Evolutionary conservation across 2,329 filamentous ascomycete genomes (phyloP).

Genomic region (Seiridium cupressi): DNA sequence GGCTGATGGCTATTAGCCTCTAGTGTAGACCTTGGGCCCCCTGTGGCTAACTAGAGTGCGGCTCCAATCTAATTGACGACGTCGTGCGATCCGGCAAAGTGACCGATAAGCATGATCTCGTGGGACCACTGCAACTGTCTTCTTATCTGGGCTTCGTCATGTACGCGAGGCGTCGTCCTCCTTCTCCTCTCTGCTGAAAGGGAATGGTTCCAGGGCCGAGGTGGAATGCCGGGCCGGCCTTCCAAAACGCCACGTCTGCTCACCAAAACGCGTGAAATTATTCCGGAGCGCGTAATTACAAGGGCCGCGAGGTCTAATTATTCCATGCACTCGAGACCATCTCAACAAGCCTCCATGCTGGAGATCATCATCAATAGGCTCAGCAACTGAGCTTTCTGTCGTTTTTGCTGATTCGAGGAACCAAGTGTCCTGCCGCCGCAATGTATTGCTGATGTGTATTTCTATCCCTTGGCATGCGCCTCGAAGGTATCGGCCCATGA

Average conservation of each 20-base stretch:
- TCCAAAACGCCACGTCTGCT: neutral
- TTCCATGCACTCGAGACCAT: neutral
- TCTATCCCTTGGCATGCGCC: too few relatives aligned
- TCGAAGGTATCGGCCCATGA: too few relatives aligned
- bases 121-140: neutral
- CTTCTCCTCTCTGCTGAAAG: too few relatives aligned
- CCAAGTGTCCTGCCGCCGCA: too few relatives aligned
- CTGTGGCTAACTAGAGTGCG: neutral
- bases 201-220: neutral
- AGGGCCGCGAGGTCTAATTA: neutral
- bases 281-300: neutral
- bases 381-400: too few relatives aligned
- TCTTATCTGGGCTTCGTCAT: neutral
- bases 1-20: neutral
- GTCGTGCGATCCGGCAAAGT: neutral
- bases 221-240: conserved; percentile 2
- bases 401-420: too few relatives aligned
- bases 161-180: too few relatives aligned
- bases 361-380: too few relatives aligned
- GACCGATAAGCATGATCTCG: too few relatives aligned
- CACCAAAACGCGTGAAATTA: neutral
- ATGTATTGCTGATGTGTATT: too few relatives aligned
- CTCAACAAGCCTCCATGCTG: neutral
- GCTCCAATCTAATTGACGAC: neutral
- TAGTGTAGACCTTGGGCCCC: neutral